Percentiles rank a stretch among this genome's conserved stretches.
phyloP scores from a whole-genome alignment of 2,329 filamentous ascomycete species.

The Neoarthrinium moseri region DNA sequence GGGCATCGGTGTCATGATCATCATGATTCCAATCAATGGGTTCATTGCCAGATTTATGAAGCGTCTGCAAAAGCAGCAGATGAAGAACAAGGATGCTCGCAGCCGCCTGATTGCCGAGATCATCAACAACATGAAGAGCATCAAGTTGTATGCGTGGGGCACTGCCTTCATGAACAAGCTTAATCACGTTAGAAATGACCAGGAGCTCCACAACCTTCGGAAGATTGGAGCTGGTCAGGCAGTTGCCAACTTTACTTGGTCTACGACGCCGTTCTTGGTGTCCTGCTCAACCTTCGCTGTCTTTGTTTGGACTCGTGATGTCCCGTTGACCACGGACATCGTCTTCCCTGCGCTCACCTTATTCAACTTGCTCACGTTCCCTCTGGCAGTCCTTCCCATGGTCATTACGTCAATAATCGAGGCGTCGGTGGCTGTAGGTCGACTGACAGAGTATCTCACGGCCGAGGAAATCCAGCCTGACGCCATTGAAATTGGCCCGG shows the following conservation, averaged over 20 bases:
- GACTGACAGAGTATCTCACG: slow-evolving; percentile 79
- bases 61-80: slow-evolving; percentile 89
- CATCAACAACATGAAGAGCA: slow-evolving; percentile 98
- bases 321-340: slow-evolving; percentile 86
- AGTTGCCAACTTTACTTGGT: slow-evolving; percentile 97
- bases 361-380: slow-evolving; percentile 96
- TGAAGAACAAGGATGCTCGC: slow-evolving; percentile 98
- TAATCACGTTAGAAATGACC: slow-evolving; percentile 92
- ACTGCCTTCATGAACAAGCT: slow-evolving; percentile 97
- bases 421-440: slow-evolving; percentile 85
- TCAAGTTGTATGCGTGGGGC: slow-evolving; percentile 98
- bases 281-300: slow-evolving; percentile 96
- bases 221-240: slow-evolving; percentile 95
- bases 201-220: slow-evolving; percentile 90
- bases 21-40: slow-evolving; percentile 97
- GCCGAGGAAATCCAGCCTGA: slow-evolving; percentile 89
- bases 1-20: slow-evolving; percentile 88
- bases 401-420: slow-evolving; percentile 97
- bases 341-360: slow-evolving; percentile 89
- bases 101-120: slow-evolving; percentile 96
- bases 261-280: slow-evolving; percentile 93
- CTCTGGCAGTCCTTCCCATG: slow-evolving; percentile 91
- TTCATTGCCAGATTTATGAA: slow-evolving; percentile 92
- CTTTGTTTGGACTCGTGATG: slow-evolving; percentile 81
- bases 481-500: slow-evolving; percentile 69